Base-by-base conservation (phyloP, 139 green algal species). In the Diplosphaera chodatii region DNA sequence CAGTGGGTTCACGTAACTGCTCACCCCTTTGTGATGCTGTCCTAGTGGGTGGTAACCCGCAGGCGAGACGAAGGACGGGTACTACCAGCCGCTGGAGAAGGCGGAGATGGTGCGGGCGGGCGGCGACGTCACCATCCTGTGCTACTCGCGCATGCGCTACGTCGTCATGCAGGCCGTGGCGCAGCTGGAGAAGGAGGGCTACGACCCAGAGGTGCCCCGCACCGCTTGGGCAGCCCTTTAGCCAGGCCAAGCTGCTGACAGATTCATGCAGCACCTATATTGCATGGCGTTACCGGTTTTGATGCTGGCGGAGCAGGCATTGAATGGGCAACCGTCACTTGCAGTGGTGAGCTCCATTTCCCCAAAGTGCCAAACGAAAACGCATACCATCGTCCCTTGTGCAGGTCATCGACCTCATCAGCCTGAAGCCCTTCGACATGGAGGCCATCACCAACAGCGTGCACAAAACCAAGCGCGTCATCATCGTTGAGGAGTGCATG, bases 401-500 rank as follows among this genome's bases (percentile, higher is more conserved):
- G 48, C 84, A 93, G 89, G 90, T 97, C 28, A 83, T 98, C 41
- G 94, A 98, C 84, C 86, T 98, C 21, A 98, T 97, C 85, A 91
- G 78, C 79, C 77, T 98, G 37, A 98, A 98, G 89, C 94, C 94
- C 25, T 97, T 98, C 71, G 94, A 98, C 84, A 93, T 96, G 89
- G 83, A 96, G 68, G 93, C 91, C 56, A 97, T 98, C 82, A 78
- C 75, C 63, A 87, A 91, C 33, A 92, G 83, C 30, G 78, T 98
- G 55, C 84, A 86, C 68, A 97, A 97, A 81, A 97, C 93, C 1
- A 82, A 80, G 33, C 88, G 86, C 59, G 87, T 88, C 37, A 81
- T 96, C 69, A 98, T 98, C 71, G 90, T 98, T 33, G 93, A 98
- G 85, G 94, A 98, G 87, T 97, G 91, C 88, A 98, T 97, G 91